Conservation (phyloP, 495 filamentous ascomycete genomes). For the Melanomma pulvis-pyrius region DNA sequence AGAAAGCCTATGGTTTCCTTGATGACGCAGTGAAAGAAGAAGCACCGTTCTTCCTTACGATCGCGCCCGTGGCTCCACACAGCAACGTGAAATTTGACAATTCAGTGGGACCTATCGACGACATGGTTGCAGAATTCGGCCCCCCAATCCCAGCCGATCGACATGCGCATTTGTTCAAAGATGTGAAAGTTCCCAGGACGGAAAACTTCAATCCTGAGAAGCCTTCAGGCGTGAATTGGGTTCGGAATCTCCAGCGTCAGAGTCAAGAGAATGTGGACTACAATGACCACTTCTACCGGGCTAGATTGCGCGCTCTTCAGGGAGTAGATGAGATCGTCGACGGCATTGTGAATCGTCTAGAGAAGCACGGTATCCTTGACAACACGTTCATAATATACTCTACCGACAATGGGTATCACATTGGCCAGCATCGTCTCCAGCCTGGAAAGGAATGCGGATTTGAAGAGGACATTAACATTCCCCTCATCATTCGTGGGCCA, state of each 20-base stretch:
- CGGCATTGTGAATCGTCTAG: slow-evolving; percentile 55
- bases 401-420: slow-evolving; percentile 75
- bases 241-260: slow-evolving; percentile 56
- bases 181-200: slow-evolving; percentile 54
- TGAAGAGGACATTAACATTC: slow-evolving; percentile 75
- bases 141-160: slow-evolving; percentile 38
- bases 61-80: slow-evolving; percentile 71
- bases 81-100: slow-evolving; percentile 54
- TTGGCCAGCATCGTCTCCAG: slow-evolving; percentile 71
- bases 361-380: slow-evolving; percentile 57
- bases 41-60: slow-evolving; percentile 67
- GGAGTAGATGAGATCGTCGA: slow-evolving; percentile 73
- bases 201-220: slow-evolving; percentile 51
- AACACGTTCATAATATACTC: slow-evolving; percentile 75
- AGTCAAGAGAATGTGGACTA: slow-evolving; percentile 60
- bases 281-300: slow-evolving; percentile 69
- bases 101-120: slow-evolving; percentile 29
- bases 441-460: slow-evolving; percentile 73
- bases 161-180: slow-evolving; percentile 54
- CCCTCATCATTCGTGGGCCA: slow-evolving; percentile 54
- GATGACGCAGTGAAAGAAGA: slow-evolving; percentile 58
- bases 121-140: slow-evolving; percentile 25
- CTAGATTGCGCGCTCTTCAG: slow-evolving; percentile 65
- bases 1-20: slow-evolving; percentile 66
- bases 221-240: slow-evolving; percentile 65